Percentiles rank a stretch among this genome's conserved stretches.
These are phyloP conservation scores for Aspergillus clavatus DNA, from an alignment of 2,329 filamentous ascomycete species.

Conservation along the genomic window DNA sequence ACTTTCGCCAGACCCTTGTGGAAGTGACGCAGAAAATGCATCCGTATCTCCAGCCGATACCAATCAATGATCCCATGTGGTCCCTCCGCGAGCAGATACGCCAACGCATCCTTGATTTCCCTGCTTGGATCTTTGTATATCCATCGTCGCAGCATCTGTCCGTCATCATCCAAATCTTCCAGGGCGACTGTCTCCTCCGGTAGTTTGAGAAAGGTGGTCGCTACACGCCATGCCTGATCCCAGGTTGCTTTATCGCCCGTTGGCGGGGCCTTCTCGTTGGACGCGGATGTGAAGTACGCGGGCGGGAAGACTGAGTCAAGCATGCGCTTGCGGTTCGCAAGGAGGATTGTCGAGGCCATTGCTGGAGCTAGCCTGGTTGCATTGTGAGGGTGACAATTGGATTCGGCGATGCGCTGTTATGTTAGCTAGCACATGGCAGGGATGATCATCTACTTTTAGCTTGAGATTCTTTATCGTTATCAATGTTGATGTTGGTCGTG, in stretches of 20 bases:
- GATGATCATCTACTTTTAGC: too few relatives aligned
- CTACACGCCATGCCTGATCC: conserved; percentile 40
- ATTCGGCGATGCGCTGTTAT: too few relatives aligned
- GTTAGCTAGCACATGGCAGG: too few relatives aligned
- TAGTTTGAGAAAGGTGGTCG: conserved; percentile 37
- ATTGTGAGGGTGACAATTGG: conserved; percentile 8
- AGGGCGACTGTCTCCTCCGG: conserved; percentile 34
- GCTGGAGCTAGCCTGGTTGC: conserved; percentile 9
- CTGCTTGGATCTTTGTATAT: conserved; percentile 24
- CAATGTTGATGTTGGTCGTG: not conserved
- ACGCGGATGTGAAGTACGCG: conserved; percentile 27
- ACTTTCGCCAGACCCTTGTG: conserved; percentile 32
- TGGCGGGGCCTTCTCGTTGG: not conserved
- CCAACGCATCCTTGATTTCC: conserved; percentile 30
- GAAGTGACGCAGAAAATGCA: conserved; percentile 41
- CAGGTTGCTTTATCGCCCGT: conserved; percentile 30
- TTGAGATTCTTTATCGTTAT: not conserved
- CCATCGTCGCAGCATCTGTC: conserved; percentile 30
- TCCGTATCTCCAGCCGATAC: conserved; percentile 42
- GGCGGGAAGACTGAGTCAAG: conserved; percentile 43
- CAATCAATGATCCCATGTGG: conserved; percentile 35
- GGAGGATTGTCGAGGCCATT: conserved; percentile 26
- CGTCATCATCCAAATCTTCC: conserved; percentile 17
- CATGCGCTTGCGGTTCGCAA: conserved; percentile 35
- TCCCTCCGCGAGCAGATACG: conserved; percentile 24